Evolutionary conservation across 345 rosid species (phyloP), one percentile per base, ranked within the genome.

Genomic region (Citrus inodora): DNA sequence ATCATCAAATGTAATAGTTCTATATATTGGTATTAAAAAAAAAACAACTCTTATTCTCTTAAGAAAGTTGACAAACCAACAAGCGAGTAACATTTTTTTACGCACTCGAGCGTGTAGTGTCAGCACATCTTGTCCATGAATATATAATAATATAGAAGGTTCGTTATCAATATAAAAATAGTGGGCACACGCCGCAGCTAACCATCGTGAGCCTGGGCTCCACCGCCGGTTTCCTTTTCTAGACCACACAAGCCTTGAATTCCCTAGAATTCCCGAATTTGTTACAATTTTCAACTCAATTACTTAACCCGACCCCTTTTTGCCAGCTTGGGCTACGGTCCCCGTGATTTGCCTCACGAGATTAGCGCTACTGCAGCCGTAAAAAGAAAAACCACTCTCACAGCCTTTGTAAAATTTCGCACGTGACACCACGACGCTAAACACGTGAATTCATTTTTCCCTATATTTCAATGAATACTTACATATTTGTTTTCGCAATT

Each of bases 271-370:
- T 64, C 13, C 46, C 48, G n/a, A 32, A 28, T 16, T 8, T 30
- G 32, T 32, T 19, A 30, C 48, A 19, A 2, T 56, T 33, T 56
- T 4, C 53, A 24, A 63, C 51, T 33, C 7, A 46, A 58, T 35
- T 32, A 22, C 25, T 32, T 13, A 4, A 32, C 22, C 32, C 61
- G 1, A 21, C 7, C 46, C 25, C 17, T 4, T 25, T 63, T 56
- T 64, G 38, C 60, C 56, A 66, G 74, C 62, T 62, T 19, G 55
- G 48, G 33, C 8, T 46, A 27, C 8, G 19, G 65, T 38, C 61
- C 87, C 73, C 85, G 85, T 82, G 84, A 80, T 33, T 11, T 59
- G 21, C 51, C 19, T 13, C 86, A 82, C 85, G 88, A 80, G 86
- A 79, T 68, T 63, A 58, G 67, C 32, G 83, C 80, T 63, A 55